Evolutionary conservation across 2,329 filamentous ascomycete species (phyloP).

Genomic region (Apiospora aurea): DNA sequence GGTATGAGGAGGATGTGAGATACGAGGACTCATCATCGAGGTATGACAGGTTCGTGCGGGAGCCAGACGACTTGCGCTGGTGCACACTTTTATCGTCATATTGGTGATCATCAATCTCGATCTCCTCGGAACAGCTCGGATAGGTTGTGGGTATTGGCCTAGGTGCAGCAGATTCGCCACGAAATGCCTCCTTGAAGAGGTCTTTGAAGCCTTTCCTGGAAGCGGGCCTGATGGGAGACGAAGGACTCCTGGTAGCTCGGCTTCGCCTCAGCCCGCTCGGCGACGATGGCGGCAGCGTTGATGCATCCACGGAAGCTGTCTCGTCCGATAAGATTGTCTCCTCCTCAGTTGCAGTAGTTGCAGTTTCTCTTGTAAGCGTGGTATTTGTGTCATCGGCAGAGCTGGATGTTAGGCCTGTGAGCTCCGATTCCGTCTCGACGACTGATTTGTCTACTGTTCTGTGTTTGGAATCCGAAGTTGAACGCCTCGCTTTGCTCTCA

Average conservation of each 20-base stretch:
- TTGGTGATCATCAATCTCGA: slow-evolving; percentile 37
- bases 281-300: not conserved
- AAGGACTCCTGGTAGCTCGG: slow-evolving; percentile 58
- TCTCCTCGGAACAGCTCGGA: slow-evolving; percentile 53
- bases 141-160: slow-evolving; percentile 55
- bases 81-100: slow-evolving; percentile 39
- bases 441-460: slow-evolving; percentile 31
- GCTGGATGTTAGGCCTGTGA: slow-evolving; percentile 21
- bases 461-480: slow-evolving; percentile 32
- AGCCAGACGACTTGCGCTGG: slow-evolving; percentile 43
- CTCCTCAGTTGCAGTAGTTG: slow-evolving; percentile 9
- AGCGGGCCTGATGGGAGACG: slow-evolving; percentile 56
- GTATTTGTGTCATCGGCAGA: slow-evolving; percentile 16
- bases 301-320: slow-evolving; percentile 1
- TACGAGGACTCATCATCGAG: slow-evolving; percentile 43
- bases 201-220: slow-evolving; percentile 63
- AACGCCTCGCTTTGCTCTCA: slow-evolving; percentile 39
- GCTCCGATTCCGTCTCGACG: slow-evolving; percentile 15
- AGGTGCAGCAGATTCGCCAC: slow-evolving; percentile 63
- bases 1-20: slow-evolving; percentile 40
- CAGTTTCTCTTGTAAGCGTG: slow-evolving; percentile 14
- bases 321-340: slow-evolving; percentile 21
- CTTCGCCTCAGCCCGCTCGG: slow-evolving; percentile 58
- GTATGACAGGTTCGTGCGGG: slow-evolving; percentile 41
- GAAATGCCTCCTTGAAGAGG: slow-evolving; percentile 67